phyloP scores from a whole-genome alignment of 1,139 yeast species.

The Petasospora fabianii region DNA sequence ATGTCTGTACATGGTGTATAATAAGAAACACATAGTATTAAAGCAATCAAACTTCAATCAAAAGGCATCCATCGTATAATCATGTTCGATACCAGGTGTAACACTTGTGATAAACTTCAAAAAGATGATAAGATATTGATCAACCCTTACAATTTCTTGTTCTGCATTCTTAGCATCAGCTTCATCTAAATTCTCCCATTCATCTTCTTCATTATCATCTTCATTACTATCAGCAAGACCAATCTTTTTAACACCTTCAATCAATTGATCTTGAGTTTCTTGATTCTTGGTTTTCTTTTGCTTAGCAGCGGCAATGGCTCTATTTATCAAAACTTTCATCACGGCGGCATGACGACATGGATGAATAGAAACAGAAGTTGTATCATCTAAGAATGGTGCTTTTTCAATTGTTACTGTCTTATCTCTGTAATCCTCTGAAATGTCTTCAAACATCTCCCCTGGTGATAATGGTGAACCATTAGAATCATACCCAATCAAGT shows the following conservation, averaged over 20 bases:
- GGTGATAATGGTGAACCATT: constrained; percentile 87
- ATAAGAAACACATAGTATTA: background rate
- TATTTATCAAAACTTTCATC: constrained; percentile 80
- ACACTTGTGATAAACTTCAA: constrained; percentile 94
- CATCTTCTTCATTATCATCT: constrained; percentile 36
- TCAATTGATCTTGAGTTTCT: constrained; percentile 31
- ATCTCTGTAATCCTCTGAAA: constrained; percentile 84
- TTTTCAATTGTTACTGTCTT: constrained; percentile 95
- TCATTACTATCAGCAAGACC: constrained; percentile 38
- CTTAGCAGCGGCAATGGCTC: constrained; percentile 50
- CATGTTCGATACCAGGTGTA: constrained; percentile 96
- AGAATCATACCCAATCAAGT: constrained; percentile 79
- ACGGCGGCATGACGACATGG: constrained; percentile 96
- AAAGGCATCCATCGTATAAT: constrained; percentile 78
- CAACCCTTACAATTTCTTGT: constrained; percentile 66
- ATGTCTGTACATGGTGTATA: too few relatives aligned
- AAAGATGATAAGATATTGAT: constrained; percentile 84
- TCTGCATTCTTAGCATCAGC: constrained; percentile 39
- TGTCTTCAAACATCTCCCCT: constrained; percentile 90
- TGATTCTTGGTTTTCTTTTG: too few relatives aligned
- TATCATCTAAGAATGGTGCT: constrained; percentile 76
- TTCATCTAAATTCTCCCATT: constrained; percentile 40
- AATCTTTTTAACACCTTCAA: constrained; percentile 38
- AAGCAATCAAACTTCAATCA: constrained; percentile 4
- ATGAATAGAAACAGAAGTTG: constrained; percentile 87